Base-by-base conservation (phyloP, 768 basidiomycete genomes). In the Obba rivulosa region DNA sequence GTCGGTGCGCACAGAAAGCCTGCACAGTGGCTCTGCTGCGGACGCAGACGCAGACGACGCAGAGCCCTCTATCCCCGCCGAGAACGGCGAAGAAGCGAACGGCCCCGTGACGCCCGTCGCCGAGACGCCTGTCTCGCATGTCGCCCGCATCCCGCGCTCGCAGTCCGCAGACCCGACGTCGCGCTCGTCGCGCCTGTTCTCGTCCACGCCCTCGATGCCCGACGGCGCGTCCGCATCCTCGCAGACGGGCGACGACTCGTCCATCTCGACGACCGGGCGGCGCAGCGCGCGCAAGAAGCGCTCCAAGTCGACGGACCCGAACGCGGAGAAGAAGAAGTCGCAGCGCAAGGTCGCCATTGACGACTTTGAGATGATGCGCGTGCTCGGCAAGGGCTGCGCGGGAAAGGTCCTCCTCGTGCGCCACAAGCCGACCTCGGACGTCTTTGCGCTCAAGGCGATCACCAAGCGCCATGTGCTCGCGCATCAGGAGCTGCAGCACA, bases 291-390 rank as follows among this genome's bases (percentile, higher is more conserved):
- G 75, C 36, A 83, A 81, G 69, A 83, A 78, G 57, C 78, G 80
- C 22, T 67, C 71, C 31, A 72, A 70, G 49, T 76, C 75, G 8
- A 63, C 58, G n/a, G 66, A 75, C 39, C 79, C 77, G 31, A 78
- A 62, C 48, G 69, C 78, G 59, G 72, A 75, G 46, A 79, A 77
- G 59, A 79, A 79, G 59, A 83, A 70, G 36, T 51, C 60, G 13
- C 67, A 79, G 48, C 77, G 81, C 45, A 91, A 92, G 66, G 87
- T 92, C 28, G 71, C 74, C 38, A 78, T 98, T 50, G 80, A 91
- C 55, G 93, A 97, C 69, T 99, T 99, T 64, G 92, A 98, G 71
- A 90, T 98, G 81, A 83, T 97, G 77, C 80, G 92, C 14, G 95
- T 98, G 25, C 72, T 99, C 11, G 96, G 96, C 16, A 96, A 93